phyloP scores from a whole-genome alignment of 2,329 filamentous ascomycete genomes.

The Pestalotiopsis sp. region DNA sequence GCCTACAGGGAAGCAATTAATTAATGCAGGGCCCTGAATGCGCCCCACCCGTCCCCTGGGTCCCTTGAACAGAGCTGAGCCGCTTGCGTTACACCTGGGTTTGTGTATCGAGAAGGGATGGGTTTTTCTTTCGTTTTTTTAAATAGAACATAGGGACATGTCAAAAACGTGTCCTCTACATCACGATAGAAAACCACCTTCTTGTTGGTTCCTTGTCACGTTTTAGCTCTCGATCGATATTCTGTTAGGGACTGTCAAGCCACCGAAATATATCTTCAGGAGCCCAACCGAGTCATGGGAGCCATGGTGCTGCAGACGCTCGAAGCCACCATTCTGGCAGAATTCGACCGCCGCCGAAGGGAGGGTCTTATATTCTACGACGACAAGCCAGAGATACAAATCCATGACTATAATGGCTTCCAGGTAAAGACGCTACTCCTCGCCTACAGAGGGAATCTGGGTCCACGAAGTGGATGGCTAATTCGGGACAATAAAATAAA shows the following conservation, averaged over 20 bases:
- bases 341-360: constrained; percentile 22
- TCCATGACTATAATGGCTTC: constrained; percentile 11
- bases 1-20: no score
- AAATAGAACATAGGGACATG: no score
- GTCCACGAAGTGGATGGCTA: background rate
- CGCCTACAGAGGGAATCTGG: no score
- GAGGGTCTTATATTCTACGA: constrained; percentile 23
- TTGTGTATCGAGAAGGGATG: no score
- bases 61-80: no score
- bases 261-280: background rate
- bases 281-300: background rate
- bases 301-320: constrained; percentile 10
- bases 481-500: background rate
- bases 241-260: background rate
- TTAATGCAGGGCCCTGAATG: no score
- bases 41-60: no score
- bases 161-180: no score
- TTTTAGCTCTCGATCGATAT: background rate
- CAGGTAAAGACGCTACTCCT: constrained; percentile 8
- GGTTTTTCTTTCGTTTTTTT: no score
- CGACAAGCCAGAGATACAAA: constrained; percentile 15
- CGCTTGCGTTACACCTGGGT: no score
- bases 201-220: no score
- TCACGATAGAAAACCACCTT: no score
- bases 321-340: constrained; percentile 18